phyloP scores from a whole-genome alignment of 257 asterid species.

The Linderniella brevidens region DNA sequence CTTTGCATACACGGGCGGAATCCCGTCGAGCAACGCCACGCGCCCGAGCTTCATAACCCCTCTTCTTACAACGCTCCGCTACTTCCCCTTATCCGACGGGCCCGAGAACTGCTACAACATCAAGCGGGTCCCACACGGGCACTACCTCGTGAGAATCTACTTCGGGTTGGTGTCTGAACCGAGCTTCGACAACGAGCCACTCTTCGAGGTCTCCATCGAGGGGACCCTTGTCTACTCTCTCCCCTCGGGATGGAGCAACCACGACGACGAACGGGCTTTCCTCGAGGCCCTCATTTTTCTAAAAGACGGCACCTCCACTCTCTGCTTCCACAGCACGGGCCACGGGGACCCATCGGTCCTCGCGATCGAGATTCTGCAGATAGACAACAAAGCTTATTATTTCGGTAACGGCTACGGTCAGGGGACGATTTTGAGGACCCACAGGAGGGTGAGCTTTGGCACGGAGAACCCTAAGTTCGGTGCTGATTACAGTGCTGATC shows the following conservation, averaged over 20 bases:
- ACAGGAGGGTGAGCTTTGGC: constrained; percentile 62
- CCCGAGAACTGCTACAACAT: constrained; percentile 90
- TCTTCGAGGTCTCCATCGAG: constrained; percentile 80
- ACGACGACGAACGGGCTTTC: constrained; percentile 64
- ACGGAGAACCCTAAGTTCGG: constrained; percentile 40
- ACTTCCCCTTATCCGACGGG: constrained; percentile 81
- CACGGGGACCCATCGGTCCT: constrained; percentile 92
- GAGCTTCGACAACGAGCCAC: constrained; percentile 66
- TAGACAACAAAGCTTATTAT: constrained; percentile 55
- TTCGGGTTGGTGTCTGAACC: constrained; percentile 60
- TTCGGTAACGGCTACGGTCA: constrained; percentile 62
- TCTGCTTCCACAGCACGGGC: constrained; percentile 97
- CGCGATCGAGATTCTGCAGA: constrained; percentile 83
- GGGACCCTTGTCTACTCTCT: constrained; percentile 76
- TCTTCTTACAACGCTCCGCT: constrained; percentile 44
- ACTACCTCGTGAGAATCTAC: constrained; percentile 65
- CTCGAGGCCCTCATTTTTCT: constrained; percentile 67
- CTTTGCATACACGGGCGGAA: constrained; percentile 87
- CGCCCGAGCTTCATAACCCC: constrained; percentile 65
- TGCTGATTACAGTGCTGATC: constrained; percentile 59
- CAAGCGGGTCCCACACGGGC: constrained; percentile 75
- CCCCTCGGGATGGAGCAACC: constrained; percentile 92
- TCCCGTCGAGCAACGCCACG: constrained; percentile 55
- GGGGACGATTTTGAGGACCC: constrained; percentile 77
- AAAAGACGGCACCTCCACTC: constrained; percentile 71